Conservation (phyloP, 345 rosid species). For the Cardamine occulta region DNA sequence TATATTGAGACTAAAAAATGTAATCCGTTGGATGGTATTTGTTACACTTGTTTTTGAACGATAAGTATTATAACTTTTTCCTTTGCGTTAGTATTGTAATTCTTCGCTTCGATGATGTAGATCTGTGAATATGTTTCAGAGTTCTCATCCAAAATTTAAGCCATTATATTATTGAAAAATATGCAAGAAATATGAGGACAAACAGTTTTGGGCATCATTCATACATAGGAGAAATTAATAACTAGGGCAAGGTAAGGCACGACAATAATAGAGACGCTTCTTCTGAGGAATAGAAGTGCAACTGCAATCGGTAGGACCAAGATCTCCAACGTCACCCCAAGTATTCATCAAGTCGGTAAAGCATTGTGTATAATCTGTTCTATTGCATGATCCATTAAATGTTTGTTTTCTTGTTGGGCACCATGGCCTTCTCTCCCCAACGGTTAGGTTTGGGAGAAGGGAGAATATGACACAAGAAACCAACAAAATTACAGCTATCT, state of each 20-base stretch:
- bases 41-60: too few species aligned
- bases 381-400: slow-evolving; percentile 26
- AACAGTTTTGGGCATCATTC: neutral
- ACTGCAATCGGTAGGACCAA: slow-evolving; percentile 34
- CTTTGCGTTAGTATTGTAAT: too few species aligned
- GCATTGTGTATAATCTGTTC: slow-evolving; percentile 29
- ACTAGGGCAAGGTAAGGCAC: slow-evolving; percentile 9
- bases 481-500: neutral
- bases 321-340: slow-evolving; percentile 11
- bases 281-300: slow-evolving; percentile 29
- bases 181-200: neutral
- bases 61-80: too few species aligned
- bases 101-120: too few species aligned
- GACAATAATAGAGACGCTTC: slow-evolving; percentile 31
- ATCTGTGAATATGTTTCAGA: neutral
- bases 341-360: slow-evolving; percentile 17
- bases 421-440: slow-evolving; percentile 30
- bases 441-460: neutral
- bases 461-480: neutral
- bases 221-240: neutral
- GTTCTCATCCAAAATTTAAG: neutral
- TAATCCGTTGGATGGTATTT: too few species aligned
- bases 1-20: too few species aligned
- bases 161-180: neutral
- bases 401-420: slow-evolving; percentile 31